Conservation (phyloP, 768 basidiomycete genomes). For the Agrocybe praecox region DNA sequence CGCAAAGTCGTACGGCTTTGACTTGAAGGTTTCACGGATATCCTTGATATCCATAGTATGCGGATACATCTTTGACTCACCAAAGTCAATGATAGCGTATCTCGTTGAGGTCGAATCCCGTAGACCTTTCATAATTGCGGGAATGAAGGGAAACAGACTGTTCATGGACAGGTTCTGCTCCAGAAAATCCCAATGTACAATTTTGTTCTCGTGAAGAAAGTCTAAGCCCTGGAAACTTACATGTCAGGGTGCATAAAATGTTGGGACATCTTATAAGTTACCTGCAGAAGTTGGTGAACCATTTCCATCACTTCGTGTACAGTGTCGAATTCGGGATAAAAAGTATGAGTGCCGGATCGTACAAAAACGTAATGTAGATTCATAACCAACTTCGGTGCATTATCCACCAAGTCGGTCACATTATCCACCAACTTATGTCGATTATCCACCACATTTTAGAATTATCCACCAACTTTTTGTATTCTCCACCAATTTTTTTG, state of each 20-base stretch:
- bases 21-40: not conserved
- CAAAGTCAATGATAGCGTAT: not conserved
- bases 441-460: no score
- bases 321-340: no score
- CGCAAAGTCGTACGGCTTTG: not conserved
- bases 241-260: not conserved
- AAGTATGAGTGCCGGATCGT: no score
- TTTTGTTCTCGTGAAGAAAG: constrained; percentile 16
- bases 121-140: not conserved
- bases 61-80: not conserved
- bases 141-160: not conserved
- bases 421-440: no score
- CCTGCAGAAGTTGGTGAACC: no score
- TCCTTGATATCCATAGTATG: not conserved
- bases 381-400: no score
- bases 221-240: constrained; percentile 9
- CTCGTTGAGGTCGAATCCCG: not conserved
- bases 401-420: no score
- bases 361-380: no score
- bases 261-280: not conserved
- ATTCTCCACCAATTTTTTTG: no score
- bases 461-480: no score
- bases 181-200: constrained; percentile 13
- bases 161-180: constrained; percentile 10
- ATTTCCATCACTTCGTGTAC: no score